Base-by-base conservation (phyloP, 2,329 filamentous ascomycete genomes). In the Aspergillus vadensis region DNA sequence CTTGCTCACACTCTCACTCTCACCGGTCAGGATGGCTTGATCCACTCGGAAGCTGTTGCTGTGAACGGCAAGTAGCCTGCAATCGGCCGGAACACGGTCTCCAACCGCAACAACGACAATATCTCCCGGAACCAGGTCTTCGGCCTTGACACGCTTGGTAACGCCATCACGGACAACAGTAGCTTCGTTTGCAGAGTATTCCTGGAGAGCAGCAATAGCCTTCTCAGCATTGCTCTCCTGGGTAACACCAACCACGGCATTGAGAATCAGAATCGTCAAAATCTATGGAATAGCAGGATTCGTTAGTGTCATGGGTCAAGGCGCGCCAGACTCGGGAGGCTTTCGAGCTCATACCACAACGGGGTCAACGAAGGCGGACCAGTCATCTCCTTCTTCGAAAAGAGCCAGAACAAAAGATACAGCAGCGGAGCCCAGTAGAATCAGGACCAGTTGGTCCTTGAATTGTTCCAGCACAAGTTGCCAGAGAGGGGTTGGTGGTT, bases 181-280 rank as follows among this genome's bases (percentile, higher is more conserved):
- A 69, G 95, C 94, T 78, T 97, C 92, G 79, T 98, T 99, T 72
- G 95, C 95, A 30, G 94, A 98, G 81, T 99, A 99, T 85, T 99
- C 94, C 80, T 99, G 95, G 59, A 99, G 86, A 48, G 95, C 95
- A 25, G 95, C 93, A 75, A 99, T 99, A 55, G 95, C 95, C 81
- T 98, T 97, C 78, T 99, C 95, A 67, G 95, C 95, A 74, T 93
- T 97, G 79, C 91, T 97, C 83, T 99, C 95, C 83, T 99, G 95
- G 59, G 94, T 97, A 27, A 99, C 95, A 74, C 95, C 95, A 65
- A 99, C 95, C 68, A 99, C 89, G 63, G 95, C 91, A 80, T 99
- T 99, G 70, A 99, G 88, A 65, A 99, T 90, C 49, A 99, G 85
- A 73, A 99, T 99, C 25, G 94, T 98, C 66, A 99, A 85, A 69